Percentiles rank a stretch among this genome's conserved stretches.
Conservation (phyloP, 2,329 filamentous ascomycete species). For the Fusarium sulawesiense region DNA sequence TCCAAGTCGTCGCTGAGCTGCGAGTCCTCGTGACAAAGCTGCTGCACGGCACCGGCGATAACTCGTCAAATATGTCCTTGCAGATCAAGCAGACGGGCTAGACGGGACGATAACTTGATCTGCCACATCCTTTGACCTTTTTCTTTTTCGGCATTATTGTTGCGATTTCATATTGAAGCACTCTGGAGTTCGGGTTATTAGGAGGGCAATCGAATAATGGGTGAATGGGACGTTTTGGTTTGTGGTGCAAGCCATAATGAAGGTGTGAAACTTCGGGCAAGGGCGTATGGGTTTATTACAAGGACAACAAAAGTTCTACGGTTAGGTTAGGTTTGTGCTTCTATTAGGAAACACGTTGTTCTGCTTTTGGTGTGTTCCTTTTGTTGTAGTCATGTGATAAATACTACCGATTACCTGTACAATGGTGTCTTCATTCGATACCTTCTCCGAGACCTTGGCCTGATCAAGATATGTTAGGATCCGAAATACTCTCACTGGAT, state of each 20-base stretch:
- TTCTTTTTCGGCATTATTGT: constrained; percentile 32
- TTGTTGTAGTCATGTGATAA: constrained; percentile 9
- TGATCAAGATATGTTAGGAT: not conserved
- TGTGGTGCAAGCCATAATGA: constrained; percentile 19
- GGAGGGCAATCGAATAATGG: constrained; percentile 28
- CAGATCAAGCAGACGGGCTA: not conserved
- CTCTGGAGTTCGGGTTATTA: constrained; percentile 37
- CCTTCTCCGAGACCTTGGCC: not conserved
- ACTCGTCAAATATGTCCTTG: constrained; percentile 19
- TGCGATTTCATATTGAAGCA: constrained; percentile 22
- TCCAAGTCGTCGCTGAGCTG: constrained; percentile 46
- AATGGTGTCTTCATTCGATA: not conserved
- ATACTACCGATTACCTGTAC: constrained; percentile 8
- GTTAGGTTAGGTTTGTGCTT: constrained; percentile 10
- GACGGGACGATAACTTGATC: not conserved
- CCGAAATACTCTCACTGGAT: not conserved
- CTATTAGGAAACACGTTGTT: constrained; percentile 4
- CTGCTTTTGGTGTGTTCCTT: not conserved
- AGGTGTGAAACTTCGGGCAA: constrained; percentile 20
- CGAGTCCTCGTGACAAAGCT: constrained; percentile 16
- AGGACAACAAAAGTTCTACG: constrained; percentile 30
- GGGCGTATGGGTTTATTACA: constrained; percentile 36
- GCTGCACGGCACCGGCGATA: constrained; percentile 24
- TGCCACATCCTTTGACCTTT: not conserved
- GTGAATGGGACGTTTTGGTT: constrained; percentile 17